Evolutionary conservation across 768 basidiomycete species (phyloP).

Genomic region (Trametes elegans): DNA sequence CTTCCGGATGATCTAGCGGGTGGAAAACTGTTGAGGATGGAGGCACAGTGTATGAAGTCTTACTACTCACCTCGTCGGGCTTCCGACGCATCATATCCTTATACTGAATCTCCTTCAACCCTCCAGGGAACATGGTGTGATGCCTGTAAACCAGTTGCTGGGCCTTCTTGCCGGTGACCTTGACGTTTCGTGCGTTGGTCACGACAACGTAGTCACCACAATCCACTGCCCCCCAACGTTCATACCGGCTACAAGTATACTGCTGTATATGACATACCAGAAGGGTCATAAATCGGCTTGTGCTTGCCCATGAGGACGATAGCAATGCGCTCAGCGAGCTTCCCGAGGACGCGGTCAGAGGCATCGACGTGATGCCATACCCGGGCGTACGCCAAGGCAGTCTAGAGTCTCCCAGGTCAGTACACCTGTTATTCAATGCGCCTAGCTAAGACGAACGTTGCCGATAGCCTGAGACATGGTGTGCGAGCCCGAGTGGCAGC

Average conservation of each 20-base stretch:
- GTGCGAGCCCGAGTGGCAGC: neutral
- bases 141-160: slow-evolving; percentile 85
- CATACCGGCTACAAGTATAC: too few species aligned
- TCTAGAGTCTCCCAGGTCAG: slow-evolving; percentile 46
- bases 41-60: neutral
- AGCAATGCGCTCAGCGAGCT: slow-evolving; percentile 92
- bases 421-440: neutral
- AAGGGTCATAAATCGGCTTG: slow-evolving; percentile 94
- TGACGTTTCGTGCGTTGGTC: slow-evolving; percentile 80
- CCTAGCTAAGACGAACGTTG: slow-evolving; percentile 52
- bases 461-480: slow-evolving; percentile 80
- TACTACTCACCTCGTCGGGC: slow-evolving; percentile 77
- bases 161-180: slow-evolving; percentile 86
- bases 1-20: slow-evolving; percentile 82
- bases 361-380: slow-evolving; percentile 97
- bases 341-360: slow-evolving; percentile 86
- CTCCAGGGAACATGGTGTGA: slow-evolving; percentile 92
- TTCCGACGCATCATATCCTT: slow-evolving; percentile 78
- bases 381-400: slow-evolving; percentile 91
- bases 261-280: slow-evolving; percentile 49
- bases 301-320: slow-evolving; percentile 98
- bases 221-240: slow-evolving; percentile 58
- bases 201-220: slow-evolving; percentile 98
- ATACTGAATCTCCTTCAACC: slow-evolving; percentile 89
- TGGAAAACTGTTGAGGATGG: neutral